Conservation (phyloP, 2,329 filamentous ascomycete species). For the Exophiala sp. region DNA sequence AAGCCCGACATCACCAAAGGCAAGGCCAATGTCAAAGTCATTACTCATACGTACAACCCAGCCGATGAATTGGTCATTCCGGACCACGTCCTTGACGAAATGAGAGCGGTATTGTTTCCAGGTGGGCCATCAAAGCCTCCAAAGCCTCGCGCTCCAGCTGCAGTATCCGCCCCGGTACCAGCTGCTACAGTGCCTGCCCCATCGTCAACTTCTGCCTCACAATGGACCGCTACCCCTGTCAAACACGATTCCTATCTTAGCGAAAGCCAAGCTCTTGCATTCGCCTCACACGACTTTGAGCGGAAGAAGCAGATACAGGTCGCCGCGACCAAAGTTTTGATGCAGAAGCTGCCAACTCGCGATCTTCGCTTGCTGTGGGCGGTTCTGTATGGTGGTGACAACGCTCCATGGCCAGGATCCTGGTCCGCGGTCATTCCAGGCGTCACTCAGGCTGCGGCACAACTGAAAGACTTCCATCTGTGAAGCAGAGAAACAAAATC, state of each 20-base stretch:
- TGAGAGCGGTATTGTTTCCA: background rate
- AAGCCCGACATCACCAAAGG: background rate
- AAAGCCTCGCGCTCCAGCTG: background rate
- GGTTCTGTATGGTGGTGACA: slow-evolving; percentile 21
- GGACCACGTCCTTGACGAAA: background rate
- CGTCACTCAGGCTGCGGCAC: slow-evolving; percentile 6
- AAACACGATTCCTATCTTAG: slow-evolving; percentile 17
- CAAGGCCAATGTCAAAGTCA: background rate
- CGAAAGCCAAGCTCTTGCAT: slow-evolving; percentile 11
- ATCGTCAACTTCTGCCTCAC: background rate
- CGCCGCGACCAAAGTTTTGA: slow-evolving; percentile 18
- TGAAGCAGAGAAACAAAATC: background rate
- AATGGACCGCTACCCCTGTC: slow-evolving; percentile 11
- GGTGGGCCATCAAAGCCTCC: background rate
- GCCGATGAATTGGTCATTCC: background rate
- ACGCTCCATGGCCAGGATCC: slow-evolving; percentile 20
- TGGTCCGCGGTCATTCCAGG: slow-evolving; percentile 17
- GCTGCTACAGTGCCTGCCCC: background rate
- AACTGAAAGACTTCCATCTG: background rate
- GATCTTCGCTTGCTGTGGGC: slow-evolving; percentile 24
- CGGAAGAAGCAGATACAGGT: slow-evolving; percentile 20
- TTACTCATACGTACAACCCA: background rate
- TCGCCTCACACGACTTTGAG: slow-evolving; percentile 13
- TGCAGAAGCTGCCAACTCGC: slow-evolving; percentile 22
- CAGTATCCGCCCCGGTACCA: background rate